Evolutionary conservation across 2,329 filamentous ascomycete species (phyloP), one percentile per base, ranked within the genome.

Genomic region (Albifimbria verrucaria): DNA sequence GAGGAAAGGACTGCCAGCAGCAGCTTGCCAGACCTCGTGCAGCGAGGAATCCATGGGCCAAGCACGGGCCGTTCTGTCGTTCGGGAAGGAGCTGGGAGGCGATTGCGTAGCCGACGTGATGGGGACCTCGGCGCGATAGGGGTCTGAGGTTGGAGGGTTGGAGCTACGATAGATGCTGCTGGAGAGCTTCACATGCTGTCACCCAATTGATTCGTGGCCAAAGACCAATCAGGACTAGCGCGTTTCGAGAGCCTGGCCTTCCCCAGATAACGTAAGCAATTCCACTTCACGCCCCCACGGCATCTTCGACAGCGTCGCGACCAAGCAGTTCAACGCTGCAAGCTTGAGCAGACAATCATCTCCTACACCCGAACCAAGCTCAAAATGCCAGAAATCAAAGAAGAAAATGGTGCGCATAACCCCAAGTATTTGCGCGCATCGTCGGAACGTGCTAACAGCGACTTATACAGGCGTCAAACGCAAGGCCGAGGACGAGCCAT

Each of bases 11-110:
- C 85, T 89, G 81, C 85, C 84, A 74, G 89, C 84, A 77, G 92
- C 90, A 81, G 90, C 89, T 81, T 95, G 88, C 93, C 93, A 97
- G 77, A 96, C 82, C 73, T 94, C 86, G 75, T 88, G 86, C 73
- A 96, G 79, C 80, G 89, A 90, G 68, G 86, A 83, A 83, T 89
- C 87, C 86, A 90, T 89, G 77, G 78, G 79, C 69, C 57, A 21
- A 18, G 46, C 32, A 25, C 21, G 36, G 12, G 32, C 32, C 32
- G 32, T 39, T 39, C 12, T 12, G 32, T 39, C 15, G 15, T n/a
- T 39, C 12, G 5, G 32, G 32, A 39, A n/a, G 18, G 11, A n/a
- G 12, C 18, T 39, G 32, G 5, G 32, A 39, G 11, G 32, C 15
- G 12, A n/a, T 39, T 39, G 32, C n/a, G n/a, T n/a, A n/a, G 32